Evolutionary conservation across 345 rosid species (phyloP), one percentile per base, ranked within the genome.

Genomic region (Rhodamnia argentea): DNA sequence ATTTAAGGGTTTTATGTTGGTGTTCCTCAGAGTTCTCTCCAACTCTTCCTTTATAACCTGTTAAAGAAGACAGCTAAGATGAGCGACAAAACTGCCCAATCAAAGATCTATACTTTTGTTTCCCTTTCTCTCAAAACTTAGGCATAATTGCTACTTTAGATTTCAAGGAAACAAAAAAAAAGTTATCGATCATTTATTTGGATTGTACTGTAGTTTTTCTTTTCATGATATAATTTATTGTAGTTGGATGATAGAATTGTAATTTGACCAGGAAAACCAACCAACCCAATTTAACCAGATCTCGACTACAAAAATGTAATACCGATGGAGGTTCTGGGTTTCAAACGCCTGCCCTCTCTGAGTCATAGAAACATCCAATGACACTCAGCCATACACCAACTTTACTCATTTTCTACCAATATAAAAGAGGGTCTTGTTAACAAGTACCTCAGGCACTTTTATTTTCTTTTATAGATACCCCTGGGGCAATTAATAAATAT

Each of bases 21-120:
- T 89, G 86, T 97, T 97, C 90, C 92, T 97, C 83, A 95, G 85
- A 83, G 90, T 88, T 90, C 99, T 93, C 92, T 94, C 98, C 90
- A 93, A 85, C 82, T 94, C 88, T 93, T 97, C 99, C 92, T 95
- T 97, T 86, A 96, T 96, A 83, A 94, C 96, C 99, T 97, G 92
- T 89, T 42, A 76, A 29, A 83, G 51, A 56, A 27, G 27, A 58
- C 53, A 27, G 81, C 81, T 20, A 37, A 10, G 23, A 11, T 70
- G 6, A 70, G 81, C 42, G 10, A 70, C 47, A 70, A 70, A 70
- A 70, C 47, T 20, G 81, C 47, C 20, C 47, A 70, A 70, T 70
- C 23, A 29, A 37, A 70, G 47, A 70, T 18, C 4, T 20, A 37
- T 70, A 4, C 20, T 70, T 18, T 37, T 70, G 81, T 70, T 22